phyloP scores from a whole-genome alignment of 257 asterid species.

The Solanum sejunctum region DNA sequence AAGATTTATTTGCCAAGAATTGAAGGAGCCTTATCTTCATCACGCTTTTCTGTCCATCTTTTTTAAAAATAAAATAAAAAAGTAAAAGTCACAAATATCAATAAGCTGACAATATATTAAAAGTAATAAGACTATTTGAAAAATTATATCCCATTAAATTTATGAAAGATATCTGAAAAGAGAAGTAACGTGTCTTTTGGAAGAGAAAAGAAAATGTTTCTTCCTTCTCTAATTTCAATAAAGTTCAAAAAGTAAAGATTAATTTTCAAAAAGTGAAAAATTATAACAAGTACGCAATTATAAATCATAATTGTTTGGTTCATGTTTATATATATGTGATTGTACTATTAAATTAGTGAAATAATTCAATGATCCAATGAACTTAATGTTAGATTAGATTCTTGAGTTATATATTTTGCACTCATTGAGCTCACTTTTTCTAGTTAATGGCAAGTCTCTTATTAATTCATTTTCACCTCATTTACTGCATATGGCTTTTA shows the following conservation, averaged over 20 bases:
- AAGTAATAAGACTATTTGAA: neutral
- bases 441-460: neutral
- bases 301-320: no score
- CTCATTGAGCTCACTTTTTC: neutral
- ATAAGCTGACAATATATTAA: constrained; percentile 30
- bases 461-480: neutral
- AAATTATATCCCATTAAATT: no score
- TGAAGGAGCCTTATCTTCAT: constrained; percentile 13
- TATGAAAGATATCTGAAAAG: no score
- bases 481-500: neutral
- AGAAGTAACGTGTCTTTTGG: neutral
- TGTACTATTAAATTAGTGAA: no score
- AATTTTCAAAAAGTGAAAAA: no score
- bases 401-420: neutral
- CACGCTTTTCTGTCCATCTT: constrained; percentile 17
- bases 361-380: no score
- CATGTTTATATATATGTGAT: no score
- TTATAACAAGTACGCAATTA: no score
- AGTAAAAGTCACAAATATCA: constrained; percentile 59
- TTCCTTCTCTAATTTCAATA: no score
- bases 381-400: no score
- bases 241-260: no score
- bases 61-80: constrained; percentile 11
- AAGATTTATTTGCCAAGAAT: neutral
- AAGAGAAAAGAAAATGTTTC: no score